These are phyloP conservation scores for Musa schizocarpa DNA, from an alignment of 176 grass and related monocot species.

Conservation along the genomic window DNA sequence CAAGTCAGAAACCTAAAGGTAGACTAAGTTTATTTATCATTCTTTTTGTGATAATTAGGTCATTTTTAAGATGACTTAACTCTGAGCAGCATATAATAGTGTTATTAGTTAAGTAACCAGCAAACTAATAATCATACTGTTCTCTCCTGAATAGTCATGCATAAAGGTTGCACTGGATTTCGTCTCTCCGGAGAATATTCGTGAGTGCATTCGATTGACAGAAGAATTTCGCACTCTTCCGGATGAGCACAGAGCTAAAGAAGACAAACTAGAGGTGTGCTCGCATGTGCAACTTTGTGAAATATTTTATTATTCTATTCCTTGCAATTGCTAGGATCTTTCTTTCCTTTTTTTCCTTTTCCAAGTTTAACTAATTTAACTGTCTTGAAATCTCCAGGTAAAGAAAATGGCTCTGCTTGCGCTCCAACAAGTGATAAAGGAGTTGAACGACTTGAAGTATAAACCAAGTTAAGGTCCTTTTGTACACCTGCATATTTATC, in stretches of 20 bases:
- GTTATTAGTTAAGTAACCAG: background rate
- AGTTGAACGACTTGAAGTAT: conserved; percentile 20
- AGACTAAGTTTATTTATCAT: background rate
- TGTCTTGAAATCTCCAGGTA: conserved; percentile 27
- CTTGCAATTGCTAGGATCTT: background rate
- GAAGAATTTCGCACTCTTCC: conserved; percentile 63
- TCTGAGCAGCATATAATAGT: conserved; percentile 9
- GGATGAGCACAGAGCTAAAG: conserved; percentile 54
- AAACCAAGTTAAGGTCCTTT: conserved; percentile 24
- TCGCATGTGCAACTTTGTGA: background rate
- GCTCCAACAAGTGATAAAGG: conserved; percentile 30
- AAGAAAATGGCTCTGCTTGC: conserved; percentile 75
- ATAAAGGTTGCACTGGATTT: conserved; percentile 78
- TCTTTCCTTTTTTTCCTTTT: background rate
- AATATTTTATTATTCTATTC: background rate
- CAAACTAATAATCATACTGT: conserved; percentile 15
- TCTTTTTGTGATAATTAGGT: background rate
- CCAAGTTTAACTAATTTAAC: background rate
- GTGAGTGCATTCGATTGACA: conserved; percentile 50
- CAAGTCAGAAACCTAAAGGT: conserved; percentile 92
- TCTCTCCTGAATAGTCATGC: conserved; percentile 57
- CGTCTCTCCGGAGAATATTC: conserved; percentile 70
- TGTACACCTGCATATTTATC: background rate
- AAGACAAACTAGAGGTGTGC: conserved; percentile 65
- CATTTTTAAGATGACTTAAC: background rate